Evolutionary conservation across 108 stramenopile genomes (phyloP), one percentile per base, ranked within the genome.

Genomic region (Fistulifera solaris): DNA sequence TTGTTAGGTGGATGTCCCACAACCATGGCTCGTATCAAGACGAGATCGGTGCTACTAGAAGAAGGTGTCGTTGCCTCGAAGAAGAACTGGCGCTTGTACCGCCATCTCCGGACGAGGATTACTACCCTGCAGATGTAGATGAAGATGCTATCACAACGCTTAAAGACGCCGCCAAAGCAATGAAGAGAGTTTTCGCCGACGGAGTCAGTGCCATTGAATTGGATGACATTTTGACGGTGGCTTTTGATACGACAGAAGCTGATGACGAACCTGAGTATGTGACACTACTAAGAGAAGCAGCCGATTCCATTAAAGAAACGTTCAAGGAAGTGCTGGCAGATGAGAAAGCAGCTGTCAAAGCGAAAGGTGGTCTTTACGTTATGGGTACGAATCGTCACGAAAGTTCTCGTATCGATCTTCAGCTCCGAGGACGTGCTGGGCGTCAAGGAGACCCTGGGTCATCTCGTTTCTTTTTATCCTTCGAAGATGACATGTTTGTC

Each of bases 301-400:
- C 83, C 13, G 78, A 71, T 52, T 79, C 70, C 13, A 77, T 95
- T 39, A 89, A 84, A 63, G 78, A 73, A 19, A 52, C 68, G 41
- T 97, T 80, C 64, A 62, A 63, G 11, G 72, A 71, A 22, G 65
- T 87, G 23, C 59, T 93, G 19, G 63, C 56, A 14, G 84, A 81
- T 50, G 96, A 96, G 40, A 87, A 82, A 45, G 82, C 83, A 47
- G 48, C 68, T 52, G 96, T 97, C 13, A 69, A 76, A 48, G 58
- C 72, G 17, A 60, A 77, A 4, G 94, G 94, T 46, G 96, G 96
- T 23, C 75, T 97, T 6, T 96, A 96, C 58, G 96, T 97, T 6
- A 85, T 97, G 81, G 96, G 96, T 38, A 97, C 94, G 11, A 87
- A 93, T 56, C 72, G 94, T 41, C 94, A 95, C 61, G 96, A 97